Evolutionary conservation across 768 basidiomycete species (phyloP).

Genomic region (Amanita jacksonii): DNA sequence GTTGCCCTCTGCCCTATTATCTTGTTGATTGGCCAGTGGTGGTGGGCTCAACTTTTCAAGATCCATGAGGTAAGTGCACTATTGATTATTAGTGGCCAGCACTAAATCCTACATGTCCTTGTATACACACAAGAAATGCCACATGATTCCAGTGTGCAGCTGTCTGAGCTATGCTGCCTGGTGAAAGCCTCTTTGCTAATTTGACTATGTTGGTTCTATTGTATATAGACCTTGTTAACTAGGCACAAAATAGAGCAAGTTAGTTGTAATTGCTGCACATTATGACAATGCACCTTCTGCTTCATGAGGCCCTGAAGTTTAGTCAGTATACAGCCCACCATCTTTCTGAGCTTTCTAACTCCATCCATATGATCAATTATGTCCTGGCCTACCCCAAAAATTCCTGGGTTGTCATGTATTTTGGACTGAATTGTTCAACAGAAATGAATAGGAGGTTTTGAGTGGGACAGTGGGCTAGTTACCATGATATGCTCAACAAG

Average conservation of each 20-base stretch:
- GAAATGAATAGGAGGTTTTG: not conserved
- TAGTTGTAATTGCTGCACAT: not conserved
- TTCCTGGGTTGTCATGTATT: not conserved
- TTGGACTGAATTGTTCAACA: not conserved
- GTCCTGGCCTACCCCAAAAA: not conserved
- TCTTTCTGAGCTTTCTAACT: not conserved
- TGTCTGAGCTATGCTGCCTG: not conserved
- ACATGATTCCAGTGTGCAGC: not conserved
- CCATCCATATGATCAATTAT: not conserved
- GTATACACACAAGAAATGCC: not conserved
- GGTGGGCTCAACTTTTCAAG: slow-evolving; percentile 1
- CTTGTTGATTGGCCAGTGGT: not conserved
- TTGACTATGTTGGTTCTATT: not conserved
- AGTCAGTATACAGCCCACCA: not conserved
- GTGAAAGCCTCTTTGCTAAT: not conserved
- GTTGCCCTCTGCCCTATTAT: not conserved
- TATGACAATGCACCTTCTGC: not conserved
- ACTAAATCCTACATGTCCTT: not conserved
- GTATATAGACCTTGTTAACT: not conserved
- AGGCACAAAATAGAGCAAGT: not conserved
- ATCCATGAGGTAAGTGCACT: not conserved
- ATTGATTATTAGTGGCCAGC: not conserved
- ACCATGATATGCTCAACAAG: slow-evolving; percentile 1
- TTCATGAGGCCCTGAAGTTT: not conserved
- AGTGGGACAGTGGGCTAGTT: not conserved